phyloP scores from a whole-genome alignment of 345 rosid species.

The Odontarrhena argentea region DNA sequence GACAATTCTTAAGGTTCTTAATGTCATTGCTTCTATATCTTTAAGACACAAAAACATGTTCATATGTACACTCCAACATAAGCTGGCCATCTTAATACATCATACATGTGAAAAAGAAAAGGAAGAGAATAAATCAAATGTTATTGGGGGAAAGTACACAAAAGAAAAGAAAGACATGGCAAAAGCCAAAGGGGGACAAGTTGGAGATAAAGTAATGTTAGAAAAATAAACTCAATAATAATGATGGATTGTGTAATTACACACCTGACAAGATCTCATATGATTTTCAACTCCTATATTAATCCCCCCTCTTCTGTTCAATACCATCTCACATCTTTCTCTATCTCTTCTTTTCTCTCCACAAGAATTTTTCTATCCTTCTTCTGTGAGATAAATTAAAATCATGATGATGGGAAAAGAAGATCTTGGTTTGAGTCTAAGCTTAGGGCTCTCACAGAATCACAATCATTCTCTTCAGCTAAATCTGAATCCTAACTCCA shows the following conservation, averaged over 20 bases:
- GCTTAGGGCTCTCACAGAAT: constrained; percentile 66
- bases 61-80: constrained; percentile 5
- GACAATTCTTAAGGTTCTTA: not conserved
- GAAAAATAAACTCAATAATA: not conserved
- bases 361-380: not conserved
- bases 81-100: not conserved
- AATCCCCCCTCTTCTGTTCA: constrained; percentile 22
- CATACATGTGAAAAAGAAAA: not conserved
- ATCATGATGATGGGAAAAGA: constrained; percentile 64
- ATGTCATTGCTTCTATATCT: constrained; percentile 4
- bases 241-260: constrained; percentile 33
- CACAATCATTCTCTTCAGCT: constrained; percentile 36
- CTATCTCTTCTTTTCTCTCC: not conserved
- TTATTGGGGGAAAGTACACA: constrained; percentile 22
- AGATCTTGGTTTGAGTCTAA: constrained; percentile 82
- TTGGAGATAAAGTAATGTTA: constrained; percentile 30
- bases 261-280: constrained; percentile 39
- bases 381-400: not conserved
- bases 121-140: constrained; percentile 3
- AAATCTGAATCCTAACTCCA: constrained; percentile 39
- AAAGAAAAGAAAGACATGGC: constrained; percentile 33
- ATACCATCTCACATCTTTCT: constrained; percentile 26
- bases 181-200: constrained; percentile 30
- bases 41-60: constrained; percentile 8
- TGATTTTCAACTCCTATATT: constrained; percentile 37